Conservation (phyloP, 2,329 filamentous ascomycete species). For the Incumbomyces delicatus region DNA sequence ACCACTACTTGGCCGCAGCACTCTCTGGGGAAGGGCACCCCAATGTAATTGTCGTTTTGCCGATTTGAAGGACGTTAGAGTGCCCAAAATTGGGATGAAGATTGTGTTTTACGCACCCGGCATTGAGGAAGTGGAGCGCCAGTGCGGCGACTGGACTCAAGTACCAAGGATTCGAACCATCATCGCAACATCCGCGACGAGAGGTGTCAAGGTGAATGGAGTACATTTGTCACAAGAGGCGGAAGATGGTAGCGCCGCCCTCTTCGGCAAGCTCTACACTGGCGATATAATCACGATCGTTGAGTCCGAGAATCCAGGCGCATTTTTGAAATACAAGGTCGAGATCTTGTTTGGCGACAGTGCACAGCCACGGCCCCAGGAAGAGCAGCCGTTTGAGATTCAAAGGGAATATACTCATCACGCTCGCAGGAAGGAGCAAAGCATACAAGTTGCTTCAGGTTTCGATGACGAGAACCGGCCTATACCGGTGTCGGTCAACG, state of each 20-base stretch:
- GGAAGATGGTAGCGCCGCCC: slow-evolving; percentile 39
- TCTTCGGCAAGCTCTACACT: slow-evolving; percentile 60
- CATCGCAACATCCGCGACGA: slow-evolving; percentile 68
- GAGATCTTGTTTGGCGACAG: slow-evolving; percentile 41
- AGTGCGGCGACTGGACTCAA: slow-evolving; percentile 46
- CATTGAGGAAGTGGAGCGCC: slow-evolving; percentile 50
- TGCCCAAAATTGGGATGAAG: slow-evolving; percentile 75
- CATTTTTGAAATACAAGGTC: slow-evolving; percentile 34
- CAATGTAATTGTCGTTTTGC: slow-evolving; percentile 60
- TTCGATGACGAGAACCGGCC: slow-evolving; percentile 8
- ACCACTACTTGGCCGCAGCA: slow-evolving; percentile 55
- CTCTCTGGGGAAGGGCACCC: slow-evolving; percentile 66
- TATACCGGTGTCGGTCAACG: slow-evolving; percentile 11
- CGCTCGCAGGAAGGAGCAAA: slow-evolving; percentile 20
- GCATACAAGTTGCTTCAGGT: neutral
- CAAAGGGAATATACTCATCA: slow-evolving; percentile 28
- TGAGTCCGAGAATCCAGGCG: slow-evolving; percentile 28
- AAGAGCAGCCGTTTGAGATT: slow-evolving; percentile 32
- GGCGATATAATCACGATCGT: slow-evolving; percentile 64
- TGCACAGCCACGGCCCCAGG: slow-evolving; percentile 29
- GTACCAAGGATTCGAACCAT: slow-evolving; percentile 54
- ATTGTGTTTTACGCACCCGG: slow-evolving; percentile 63
- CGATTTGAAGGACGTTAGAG: slow-evolving; percentile 53
- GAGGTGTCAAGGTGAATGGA: slow-evolving; percentile 68
- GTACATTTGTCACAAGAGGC: slow-evolving; percentile 52